Percentiles rank a stretch among this genome's conserved stretches.
These are phyloP conservation scores for Neurospora sp. DNA, from an alignment of 2,329 filamentous ascomycete genomes.

Conservation along the genomic window DNA sequence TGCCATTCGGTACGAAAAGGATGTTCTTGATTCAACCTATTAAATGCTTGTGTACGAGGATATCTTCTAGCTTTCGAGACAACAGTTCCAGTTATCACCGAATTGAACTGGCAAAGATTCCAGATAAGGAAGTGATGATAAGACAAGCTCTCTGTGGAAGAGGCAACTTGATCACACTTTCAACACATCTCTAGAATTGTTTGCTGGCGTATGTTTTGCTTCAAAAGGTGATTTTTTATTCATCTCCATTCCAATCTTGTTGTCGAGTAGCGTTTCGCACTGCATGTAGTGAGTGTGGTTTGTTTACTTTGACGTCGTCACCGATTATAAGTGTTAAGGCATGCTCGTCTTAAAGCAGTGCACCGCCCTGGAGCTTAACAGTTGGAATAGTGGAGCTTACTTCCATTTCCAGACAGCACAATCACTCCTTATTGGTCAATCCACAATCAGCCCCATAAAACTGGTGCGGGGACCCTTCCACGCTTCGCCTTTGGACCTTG, in stretches of 20 bases:
- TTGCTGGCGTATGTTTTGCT: not conserved
- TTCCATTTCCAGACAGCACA: not conserved
- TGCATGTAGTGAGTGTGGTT: not conserved
- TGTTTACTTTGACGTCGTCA: not conserved
- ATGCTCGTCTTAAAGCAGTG: not conserved
- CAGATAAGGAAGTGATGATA: not conserved
- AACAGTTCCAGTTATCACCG: not conserved
- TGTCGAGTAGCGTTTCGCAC: not conserved
- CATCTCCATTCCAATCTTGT: not conserved
- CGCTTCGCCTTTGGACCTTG: not conserved
- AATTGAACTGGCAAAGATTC: not conserved
- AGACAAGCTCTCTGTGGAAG: not conserved
- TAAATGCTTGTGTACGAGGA: not conserved
- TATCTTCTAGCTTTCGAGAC: not conserved
- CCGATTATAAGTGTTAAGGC: not conserved
- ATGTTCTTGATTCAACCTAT: too few relatives aligned
- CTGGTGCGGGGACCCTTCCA: not conserved
- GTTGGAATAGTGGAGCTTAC: not conserved
- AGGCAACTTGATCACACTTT: not conserved
- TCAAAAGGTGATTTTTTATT: not conserved
- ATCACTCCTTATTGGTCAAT: not conserved
- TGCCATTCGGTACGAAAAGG: not conserved
- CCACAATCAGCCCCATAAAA: not conserved
- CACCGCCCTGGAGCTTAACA: not conserved
- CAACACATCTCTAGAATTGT: not conserved